Conservation (phyloP, 2,329 filamentous ascomycete species). For the Diplodia intermedia region DNA sequence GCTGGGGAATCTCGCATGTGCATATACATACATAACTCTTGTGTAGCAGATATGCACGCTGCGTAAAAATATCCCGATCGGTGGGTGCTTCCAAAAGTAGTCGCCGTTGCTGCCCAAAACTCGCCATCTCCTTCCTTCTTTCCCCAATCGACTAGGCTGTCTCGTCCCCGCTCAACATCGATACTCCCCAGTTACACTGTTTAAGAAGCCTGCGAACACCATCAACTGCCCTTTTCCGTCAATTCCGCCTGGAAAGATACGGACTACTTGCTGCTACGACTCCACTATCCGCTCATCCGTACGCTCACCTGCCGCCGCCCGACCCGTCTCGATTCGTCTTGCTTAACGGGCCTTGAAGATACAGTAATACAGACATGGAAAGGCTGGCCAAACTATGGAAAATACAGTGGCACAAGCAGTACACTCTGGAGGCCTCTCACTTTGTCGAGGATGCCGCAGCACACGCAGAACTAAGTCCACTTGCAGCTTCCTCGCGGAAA, state of each 20-base stretch:
- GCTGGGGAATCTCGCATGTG: not conserved
- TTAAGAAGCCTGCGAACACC: not conserved
- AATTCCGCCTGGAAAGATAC: not conserved
- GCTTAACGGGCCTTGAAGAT: not conserved
- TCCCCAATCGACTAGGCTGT: not conserved
- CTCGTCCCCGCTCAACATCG: not conserved
- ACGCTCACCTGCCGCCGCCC: too few species aligned
- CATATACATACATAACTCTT: constrained; percentile 3
- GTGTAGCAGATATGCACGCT: not conserved
- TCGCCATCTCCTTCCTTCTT: not conserved
- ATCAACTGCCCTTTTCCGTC: not conserved
- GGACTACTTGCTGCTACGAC: too few species aligned
- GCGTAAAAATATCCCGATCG: not conserved
- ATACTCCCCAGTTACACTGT: not conserved
- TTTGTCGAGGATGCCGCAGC: too few species aligned
- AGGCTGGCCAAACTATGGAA: not conserved
- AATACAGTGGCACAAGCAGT: too few species aligned
- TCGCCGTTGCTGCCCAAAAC: not conserved
- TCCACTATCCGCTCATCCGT: too few species aligned
- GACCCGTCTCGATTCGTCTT: not conserved
- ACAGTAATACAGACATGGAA: not conserved
- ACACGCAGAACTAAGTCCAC: too few species aligned
- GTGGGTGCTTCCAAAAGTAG: not conserved
- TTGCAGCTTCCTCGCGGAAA: too few species aligned
- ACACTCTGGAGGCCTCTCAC: too few species aligned